Conservation (phyloP, 2,329 filamentous ascomycete genomes). For the Chrysoporthe deuterocubensis region DNA sequence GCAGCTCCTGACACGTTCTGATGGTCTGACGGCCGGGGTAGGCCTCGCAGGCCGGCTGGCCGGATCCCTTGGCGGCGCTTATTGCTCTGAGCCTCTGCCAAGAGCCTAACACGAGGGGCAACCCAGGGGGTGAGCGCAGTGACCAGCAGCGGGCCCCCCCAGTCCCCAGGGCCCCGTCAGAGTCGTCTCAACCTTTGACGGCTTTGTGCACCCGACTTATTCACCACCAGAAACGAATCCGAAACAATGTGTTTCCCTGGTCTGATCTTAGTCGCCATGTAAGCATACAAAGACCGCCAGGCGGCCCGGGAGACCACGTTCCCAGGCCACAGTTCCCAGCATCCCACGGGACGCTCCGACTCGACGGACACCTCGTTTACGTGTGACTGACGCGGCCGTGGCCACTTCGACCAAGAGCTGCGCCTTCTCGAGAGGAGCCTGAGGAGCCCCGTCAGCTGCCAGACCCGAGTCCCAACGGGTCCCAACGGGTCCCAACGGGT, state of each 20-base stretch:
- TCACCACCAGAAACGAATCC: constrained; percentile 25
- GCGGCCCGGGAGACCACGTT: background rate
- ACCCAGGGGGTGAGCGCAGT: constrained; percentile 15
- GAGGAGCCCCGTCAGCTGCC: background rate
- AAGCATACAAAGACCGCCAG: background rate
- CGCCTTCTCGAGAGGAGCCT: background rate
- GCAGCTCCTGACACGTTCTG: constrained; percentile 19
- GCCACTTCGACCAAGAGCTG: constrained; percentile 8
- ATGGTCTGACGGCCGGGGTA: constrained; percentile 22
- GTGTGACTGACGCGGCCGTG: constrained; percentile 23
- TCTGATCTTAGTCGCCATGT: background rate
- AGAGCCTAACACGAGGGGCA: constrained; percentile 7
- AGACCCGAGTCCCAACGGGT: background rate
- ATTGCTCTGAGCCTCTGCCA: background rate
- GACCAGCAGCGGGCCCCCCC: background rate
- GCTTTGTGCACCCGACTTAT: constrained; percentile 15
- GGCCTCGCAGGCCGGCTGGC: background rate
- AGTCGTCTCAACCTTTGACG: constrained; percentile 20
- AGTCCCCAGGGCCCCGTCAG: constrained; percentile 17
- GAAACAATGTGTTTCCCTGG: constrained; percentile 8
- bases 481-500: background rate
- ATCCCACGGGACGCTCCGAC: background rate
- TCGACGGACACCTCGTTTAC: background rate
- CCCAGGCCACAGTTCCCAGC: background rate
- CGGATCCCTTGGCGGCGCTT: background rate